Evolutionary conservation across 2,329 filamentous ascomycete species (phyloP).

Genomic region (Neonectria sp.): DNA sequence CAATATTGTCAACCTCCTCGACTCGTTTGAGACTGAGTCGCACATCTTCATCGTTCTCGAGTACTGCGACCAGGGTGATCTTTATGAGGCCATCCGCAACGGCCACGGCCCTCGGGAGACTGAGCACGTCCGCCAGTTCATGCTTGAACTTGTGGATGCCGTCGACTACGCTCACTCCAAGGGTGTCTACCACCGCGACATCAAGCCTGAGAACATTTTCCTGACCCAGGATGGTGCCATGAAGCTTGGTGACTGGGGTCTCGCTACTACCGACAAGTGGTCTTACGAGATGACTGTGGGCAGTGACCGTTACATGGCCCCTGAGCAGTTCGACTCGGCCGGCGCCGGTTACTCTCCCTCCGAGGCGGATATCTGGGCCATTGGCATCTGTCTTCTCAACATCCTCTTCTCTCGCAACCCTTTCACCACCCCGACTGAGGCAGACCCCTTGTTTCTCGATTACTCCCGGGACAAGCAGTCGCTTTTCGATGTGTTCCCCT

Average conservation of each 20-base stretch:
- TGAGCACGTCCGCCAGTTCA: conserved; percentile 96
- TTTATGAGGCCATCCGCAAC: conserved; percentile 96
- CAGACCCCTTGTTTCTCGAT: conserved; percentile 94
- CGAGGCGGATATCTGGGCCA: conserved; percentile 95
- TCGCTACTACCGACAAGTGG: conserved; percentile 92
- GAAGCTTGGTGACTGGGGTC: conserved; percentile 97
- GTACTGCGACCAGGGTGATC: conserved; percentile 93
- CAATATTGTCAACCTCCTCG: conserved; percentile 93
- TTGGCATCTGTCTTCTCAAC: conserved; percentile 97
- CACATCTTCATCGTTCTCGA: conserved; percentile 95
- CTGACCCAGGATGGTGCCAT: conserved; percentile 87
- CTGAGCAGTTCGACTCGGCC: conserved; percentile 95
- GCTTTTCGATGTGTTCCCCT: conserved; percentile 97
- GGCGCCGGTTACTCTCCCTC: conserved; percentile 92
- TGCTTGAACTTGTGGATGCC: conserved; percentile 92
- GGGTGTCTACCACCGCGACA: conserved; percentile 95
- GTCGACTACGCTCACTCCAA: conserved; percentile 92
- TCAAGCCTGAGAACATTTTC: conserved; percentile 99
- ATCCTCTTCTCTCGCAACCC: conserved; percentile 97
- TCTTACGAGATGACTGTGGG: conserved; percentile 94
- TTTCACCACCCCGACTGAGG: conserved; percentile 90
- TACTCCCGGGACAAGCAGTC: conserved; percentile 95
- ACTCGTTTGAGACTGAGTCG: conserved; percentile 92
- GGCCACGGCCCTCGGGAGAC: conserved; percentile 92
- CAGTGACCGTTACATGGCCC: conserved; percentile 99